Evolutionary conservation across 169 alveolate genomes (phyloP).

Genomic region (Cyclospora cayetanensis): DNA sequence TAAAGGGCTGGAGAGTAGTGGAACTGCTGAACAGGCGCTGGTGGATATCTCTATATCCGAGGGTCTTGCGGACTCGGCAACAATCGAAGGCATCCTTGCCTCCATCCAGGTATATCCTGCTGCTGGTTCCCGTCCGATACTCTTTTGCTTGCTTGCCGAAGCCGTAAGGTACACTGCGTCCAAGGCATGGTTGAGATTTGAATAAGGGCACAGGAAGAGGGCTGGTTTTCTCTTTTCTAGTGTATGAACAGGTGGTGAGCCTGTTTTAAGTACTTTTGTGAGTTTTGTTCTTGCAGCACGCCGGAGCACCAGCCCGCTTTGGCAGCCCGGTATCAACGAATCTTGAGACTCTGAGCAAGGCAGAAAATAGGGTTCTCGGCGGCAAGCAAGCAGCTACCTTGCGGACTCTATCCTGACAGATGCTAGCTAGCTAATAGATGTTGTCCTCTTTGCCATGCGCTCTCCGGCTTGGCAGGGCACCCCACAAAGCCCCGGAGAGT

Average conservation of each 20-base stretch:
- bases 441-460: too few relatives aligned
- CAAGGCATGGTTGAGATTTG: too few relatives aligned
- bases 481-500: too few relatives aligned
- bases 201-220: too few relatives aligned
- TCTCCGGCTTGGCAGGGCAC: too few relatives aligned
- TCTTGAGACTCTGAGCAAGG: not conserved
- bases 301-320: slow-evolving; percentile 55
- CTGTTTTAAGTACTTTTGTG: too few relatives aligned
- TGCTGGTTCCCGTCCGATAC: not conserved
- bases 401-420: not conserved
- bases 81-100: slow-evolving; percentile 55
- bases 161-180: too few relatives aligned
- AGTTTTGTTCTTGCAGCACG: slow-evolving; percentile 3
- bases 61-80: slow-evolving; percentile 68
- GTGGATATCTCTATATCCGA: slow-evolving; percentile 68
- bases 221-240: too few relatives aligned
- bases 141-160: not conserved
- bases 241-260: too few relatives aligned
- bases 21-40: not conserved
- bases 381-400: not conserved
- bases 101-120: slow-evolving; percentile 61
- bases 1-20: not conserved
- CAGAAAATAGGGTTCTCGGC: not conserved
- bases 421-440: too few relatives aligned
- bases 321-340: slow-evolving; percentile 11